Conservation (phyloP, 257 asterid genomes). For the Przewalskia tangutica region DNA sequence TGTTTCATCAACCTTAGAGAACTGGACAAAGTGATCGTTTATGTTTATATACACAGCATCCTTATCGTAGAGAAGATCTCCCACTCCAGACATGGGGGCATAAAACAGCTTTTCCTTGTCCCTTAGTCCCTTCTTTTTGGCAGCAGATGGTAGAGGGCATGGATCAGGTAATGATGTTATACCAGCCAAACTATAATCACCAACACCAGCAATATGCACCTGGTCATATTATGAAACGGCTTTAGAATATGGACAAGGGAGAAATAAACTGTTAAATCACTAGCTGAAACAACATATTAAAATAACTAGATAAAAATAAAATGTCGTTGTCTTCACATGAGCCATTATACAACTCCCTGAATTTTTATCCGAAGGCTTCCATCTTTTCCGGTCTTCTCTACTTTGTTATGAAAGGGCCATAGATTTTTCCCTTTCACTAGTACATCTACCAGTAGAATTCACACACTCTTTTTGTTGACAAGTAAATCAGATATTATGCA, state of each 20-base stretch:
- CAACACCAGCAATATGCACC: constrained; percentile 99
- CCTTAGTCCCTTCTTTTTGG: constrained; percentile 93
- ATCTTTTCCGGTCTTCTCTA: neutral
- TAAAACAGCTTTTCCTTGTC: constrained; percentile 94
- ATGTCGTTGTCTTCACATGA: neutral
- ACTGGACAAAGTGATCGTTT: constrained; percentile 86
- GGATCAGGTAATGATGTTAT: constrained; percentile 72
- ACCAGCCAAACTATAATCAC: constrained; percentile 68
- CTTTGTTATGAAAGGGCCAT: neutral
- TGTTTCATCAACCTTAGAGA: constrained; percentile 52
- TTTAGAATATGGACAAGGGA: neutral
- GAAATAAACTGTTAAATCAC: neutral
- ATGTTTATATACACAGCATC: constrained; percentile 95
- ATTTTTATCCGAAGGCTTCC: neutral
- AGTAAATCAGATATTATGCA: neutral
- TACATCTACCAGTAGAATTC: neutral
- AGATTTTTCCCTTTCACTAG: neutral
- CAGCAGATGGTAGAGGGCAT: constrained; percentile 94
- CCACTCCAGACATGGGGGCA: constrained; percentile 98
- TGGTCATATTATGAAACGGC: constrained; percentile 15
- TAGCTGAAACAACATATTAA: neutral
- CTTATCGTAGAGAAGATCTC: constrained; percentile 93
- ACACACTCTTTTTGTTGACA: neutral
- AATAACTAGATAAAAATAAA: neutral
- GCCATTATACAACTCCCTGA: neutral